These are phyloP conservation scores for Tolypocladium ovalisporum DNA, from an alignment of 2,329 filamentous ascomycete species.

Conservation along the genomic window DNA sequence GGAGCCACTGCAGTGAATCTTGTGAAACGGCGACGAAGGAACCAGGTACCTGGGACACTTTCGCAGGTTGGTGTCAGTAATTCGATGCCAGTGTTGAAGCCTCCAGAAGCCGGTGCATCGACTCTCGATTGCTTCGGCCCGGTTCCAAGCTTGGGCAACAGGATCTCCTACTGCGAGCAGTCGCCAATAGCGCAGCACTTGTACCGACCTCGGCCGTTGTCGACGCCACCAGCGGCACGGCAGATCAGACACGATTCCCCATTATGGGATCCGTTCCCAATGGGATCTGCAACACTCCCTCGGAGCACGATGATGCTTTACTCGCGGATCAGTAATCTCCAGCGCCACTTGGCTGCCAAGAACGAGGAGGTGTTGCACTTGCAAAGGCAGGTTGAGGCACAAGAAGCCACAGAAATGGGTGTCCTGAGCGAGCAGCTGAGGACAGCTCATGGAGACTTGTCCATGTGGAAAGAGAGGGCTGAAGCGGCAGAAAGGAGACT, in stretches of 20 bases:
- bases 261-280: background rate
- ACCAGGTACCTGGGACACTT: background rate
- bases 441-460: slow-evolving; percentile 18
- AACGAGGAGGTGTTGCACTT: slow-evolving; percentile 35
- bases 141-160: slow-evolving; percentile 24
- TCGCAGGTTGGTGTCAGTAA: background rate
- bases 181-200: slow-evolving; percentile 28
- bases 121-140: slow-evolving; percentile 2
- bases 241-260: background rate
- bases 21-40: background rate
- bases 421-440: slow-evolving; percentile 38
- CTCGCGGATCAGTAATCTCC: slow-evolving; percentile 36
- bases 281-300: background rate
- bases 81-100: background rate
- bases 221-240: slow-evolving; percentile 12
- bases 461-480: slow-evolving; percentile 43
- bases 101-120: background rate
- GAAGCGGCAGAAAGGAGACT: slow-evolving; percentile 44
- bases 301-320: slow-evolving; percentile 28
- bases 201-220: slow-evolving; percentile 20
- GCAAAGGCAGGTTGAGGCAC: slow-evolving; percentile 32
- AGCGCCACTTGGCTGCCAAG: slow-evolving; percentile 32
- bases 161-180: slow-evolving; percentile 23
- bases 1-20: background rate
- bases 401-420: slow-evolving; percentile 30